Evolutionary conservation across 2,329 filamentous ascomycete genomes (phyloP), one percentile per base, ranked within the genome.

Genomic region (Colletotrichum magnum): DNA sequence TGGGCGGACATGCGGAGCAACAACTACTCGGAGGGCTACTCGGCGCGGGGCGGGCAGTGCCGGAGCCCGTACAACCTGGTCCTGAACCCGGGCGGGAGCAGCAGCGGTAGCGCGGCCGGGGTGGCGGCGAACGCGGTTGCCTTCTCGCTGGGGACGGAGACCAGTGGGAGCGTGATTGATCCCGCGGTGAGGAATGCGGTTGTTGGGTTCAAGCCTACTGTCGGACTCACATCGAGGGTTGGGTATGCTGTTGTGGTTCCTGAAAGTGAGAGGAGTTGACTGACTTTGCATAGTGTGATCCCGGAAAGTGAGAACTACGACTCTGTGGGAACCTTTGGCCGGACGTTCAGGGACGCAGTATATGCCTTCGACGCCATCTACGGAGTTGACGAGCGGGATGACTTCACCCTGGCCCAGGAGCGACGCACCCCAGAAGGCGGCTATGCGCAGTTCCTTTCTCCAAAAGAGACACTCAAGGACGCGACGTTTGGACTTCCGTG

Each of bases 121-220:
- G 90, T 94, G 0, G 86, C 86, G 4, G 87, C 87, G 4, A 93
- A 93, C 72, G 79, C 88, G 2, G 83, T 89, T 26, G 81, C 89
- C 0, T 91, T 93, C 75, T 84, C 90, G 0, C 77, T 94, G 0
- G 93, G 92, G 1, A 94, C 92, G 0, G 93, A 94, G 80, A 94
- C 92, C 0, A 92, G 94, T 75, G 92, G 88, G 4, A 90, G 87
- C 79, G 85, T 94, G 16, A 93, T 94, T 75, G 90, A 89, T 76
- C 93, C 93, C 0, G 91, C 92, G 1, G 87, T 91, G 76, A 83
- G 90, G 5, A 93, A 92, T 75, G 86, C 84, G 2, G 76, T 94
- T 2, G 91, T 94, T 2, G 92, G 92, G 3, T 87, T 94, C 77
- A 94, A 94, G 79, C 92, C 92, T 1, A 94, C 92, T 1, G 90